Evolutionary conservation across 2,329 filamentous ascomycete genomes (phyloP).

Genomic region (Aspergillus puulaauensis): DNA sequence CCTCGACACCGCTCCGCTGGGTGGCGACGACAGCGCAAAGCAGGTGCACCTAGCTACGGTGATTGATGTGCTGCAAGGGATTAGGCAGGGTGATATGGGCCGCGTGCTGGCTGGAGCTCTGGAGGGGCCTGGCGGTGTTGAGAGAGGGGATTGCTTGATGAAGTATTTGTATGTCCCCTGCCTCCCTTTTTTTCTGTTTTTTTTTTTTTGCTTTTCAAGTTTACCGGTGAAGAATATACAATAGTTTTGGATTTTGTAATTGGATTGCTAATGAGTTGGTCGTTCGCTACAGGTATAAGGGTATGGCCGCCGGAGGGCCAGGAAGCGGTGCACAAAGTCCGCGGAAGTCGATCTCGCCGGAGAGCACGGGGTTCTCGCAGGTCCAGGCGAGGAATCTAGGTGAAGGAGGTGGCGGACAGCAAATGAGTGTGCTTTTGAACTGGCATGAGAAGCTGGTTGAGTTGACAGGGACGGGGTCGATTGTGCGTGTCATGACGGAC

Average conservation of each 20-base stretch:
- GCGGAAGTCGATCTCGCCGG: conserved; percentile 62
- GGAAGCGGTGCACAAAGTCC: conserved; percentile 48
- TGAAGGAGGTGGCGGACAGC: conserved; percentile 72
- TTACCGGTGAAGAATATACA: too few relatives aligned
- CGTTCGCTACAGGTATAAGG: conserved; percentile 70
- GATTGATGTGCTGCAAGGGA: conserved; percentile 90
- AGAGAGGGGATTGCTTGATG: conserved; percentile 89
- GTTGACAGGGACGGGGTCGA: conserved; percentile 85
- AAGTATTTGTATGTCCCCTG: conserved; percentile 79
- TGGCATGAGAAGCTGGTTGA: conserved; percentile 99
- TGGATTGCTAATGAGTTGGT: background rate
- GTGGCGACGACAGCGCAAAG: conserved; percentile 56
- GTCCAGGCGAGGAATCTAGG: conserved; percentile 59
- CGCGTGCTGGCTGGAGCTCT: conserved; percentile 82
- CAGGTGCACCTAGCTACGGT: conserved; percentile 85
- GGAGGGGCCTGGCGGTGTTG: conserved; percentile 72
- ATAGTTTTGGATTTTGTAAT: background rate
- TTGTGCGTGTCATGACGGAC: conserved; percentile 94
- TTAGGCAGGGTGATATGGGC: conserved; percentile 94
- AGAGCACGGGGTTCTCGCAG: conserved; percentile 87
- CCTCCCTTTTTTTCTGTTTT: background rate
- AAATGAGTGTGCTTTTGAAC: conserved; percentile 94
- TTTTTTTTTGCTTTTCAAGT: background rate
- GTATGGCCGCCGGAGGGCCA: conserved; percentile 62
- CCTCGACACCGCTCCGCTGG: conserved; percentile 78